Conservation (phyloP, 352 stramenopile genomes). For the Phytophthora uliginosa region DNA sequence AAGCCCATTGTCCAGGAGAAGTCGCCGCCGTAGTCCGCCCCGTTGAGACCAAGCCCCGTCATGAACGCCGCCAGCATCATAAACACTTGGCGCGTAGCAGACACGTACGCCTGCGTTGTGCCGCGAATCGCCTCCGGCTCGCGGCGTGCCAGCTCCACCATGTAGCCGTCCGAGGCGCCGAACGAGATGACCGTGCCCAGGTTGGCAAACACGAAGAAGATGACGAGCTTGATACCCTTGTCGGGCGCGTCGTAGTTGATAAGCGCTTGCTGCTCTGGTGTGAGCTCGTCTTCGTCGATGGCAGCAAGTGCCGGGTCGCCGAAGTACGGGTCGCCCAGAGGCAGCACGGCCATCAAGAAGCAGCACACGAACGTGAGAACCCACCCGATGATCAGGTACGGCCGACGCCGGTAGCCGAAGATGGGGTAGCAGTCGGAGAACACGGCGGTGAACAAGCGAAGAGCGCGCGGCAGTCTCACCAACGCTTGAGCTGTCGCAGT, state of each 20-base stretch:
- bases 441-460: slow-evolving; percentile 70
- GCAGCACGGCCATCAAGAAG: slow-evolving; percentile 57
- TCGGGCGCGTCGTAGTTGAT: slow-evolving; percentile 56
- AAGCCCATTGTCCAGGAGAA: slow-evolving; percentile 70
- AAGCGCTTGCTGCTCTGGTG: slow-evolving; percentile 34
- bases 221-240: slow-evolving; percentile 58
- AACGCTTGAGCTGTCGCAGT: slow-evolving; percentile 56
- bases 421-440: slow-evolving; percentile 87
- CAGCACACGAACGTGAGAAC: slow-evolving; percentile 47
- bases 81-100: slow-evolving; percentile 41
- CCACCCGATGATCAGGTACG: slow-evolving; percentile 86
- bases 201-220: slow-evolving; percentile 79
- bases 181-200: slow-evolving; percentile 83
- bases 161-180: slow-evolving; percentile 71
- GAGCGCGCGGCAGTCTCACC: slow-evolving; percentile 48
- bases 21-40: slow-evolving; percentile 53
- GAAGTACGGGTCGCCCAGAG: slow-evolving; percentile 64
- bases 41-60: slow-evolving; percentile 57
- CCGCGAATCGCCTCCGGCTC: slow-evolving; percentile 60
- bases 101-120: slow-evolving; percentile 51
- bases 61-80: slow-evolving; percentile 54
- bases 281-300: slow-evolving; percentile 43
- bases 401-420: slow-evolving; percentile 78
- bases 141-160: slow-evolving; percentile 65
- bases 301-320: slow-evolving; percentile 31